Base-by-base conservation (phyloP, 1,139 yeast species). In the Geotrichum cucujoidarum region DNA sequence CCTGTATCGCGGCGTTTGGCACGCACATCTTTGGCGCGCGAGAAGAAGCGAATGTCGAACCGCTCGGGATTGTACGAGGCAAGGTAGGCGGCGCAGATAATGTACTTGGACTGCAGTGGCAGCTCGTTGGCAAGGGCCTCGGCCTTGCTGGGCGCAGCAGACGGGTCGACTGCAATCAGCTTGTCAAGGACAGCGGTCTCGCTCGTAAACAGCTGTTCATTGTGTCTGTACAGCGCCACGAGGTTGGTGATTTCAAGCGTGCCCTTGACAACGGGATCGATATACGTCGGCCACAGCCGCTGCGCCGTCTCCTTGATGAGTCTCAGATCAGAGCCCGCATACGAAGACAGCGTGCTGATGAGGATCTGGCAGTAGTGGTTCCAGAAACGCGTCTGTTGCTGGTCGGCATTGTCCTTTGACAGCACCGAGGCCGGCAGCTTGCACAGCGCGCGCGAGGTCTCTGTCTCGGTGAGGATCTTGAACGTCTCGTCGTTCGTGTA, bases 51-150 rank as follows among this genome's bases (percentile, higher is more conserved):
- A 54, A 78, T 68, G 60, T 84, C 94, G 53, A 71, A 70, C 52
- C 75, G 75, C 3, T 80, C 78, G 4, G 80, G 79, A 45, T 78
- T 77, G 59, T 74, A 81, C 1, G 90, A 81, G 0, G 90, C 89
- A 48, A 84, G 67, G 57, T 81, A 84, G 0, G 87, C 80, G 1
- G 90, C 86, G 45, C 83, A 71, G 21, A 84, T 64, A 2, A 83
- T 66, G 57, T 71, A 80, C 59, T 81, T 81, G n/a, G 86, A 75
- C 49, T 75, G 73, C 11, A 64, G 60, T 0, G 87, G 81, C 50
- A 82, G 66, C 14, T 55, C 59, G 44, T 54, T 48, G 16, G 38
- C 18, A 10, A 37, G 47, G 14, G 27, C 27, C 5, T 17, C 18
- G 17, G 24, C 11, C 17, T 24, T 22, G 10, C 25, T 11, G 17